phyloP scores from a whole-genome alignment of 1,139 yeast genomes.

The Arxiozyma heterogenica region DNA sequence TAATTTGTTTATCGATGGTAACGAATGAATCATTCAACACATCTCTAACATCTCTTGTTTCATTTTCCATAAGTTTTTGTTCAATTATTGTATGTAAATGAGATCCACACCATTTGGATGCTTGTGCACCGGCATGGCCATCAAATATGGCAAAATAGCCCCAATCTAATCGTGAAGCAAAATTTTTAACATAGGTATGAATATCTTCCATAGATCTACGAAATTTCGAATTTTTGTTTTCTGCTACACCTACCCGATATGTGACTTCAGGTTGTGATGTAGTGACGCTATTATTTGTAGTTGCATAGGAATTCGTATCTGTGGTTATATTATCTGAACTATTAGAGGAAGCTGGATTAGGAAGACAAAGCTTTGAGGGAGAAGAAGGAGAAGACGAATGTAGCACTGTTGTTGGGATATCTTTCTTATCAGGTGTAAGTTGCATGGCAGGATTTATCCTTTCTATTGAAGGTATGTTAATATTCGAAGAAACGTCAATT shows the following conservation, averaged over 20 bases:
- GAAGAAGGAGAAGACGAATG: neutral
- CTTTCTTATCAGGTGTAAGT: neutral
- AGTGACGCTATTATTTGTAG: neutral
- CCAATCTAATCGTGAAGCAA: conserved; percentile 81
- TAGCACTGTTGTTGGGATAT: neutral
- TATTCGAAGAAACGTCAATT: neutral
- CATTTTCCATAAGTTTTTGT: conserved; percentile 29
- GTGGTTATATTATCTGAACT: neutral
- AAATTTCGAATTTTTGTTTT: conserved; percentile 71
- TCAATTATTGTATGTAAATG: conserved; percentile 50
- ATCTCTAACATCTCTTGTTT: conserved; percentile 45
- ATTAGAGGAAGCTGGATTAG: neutral
- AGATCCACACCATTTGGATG: conserved; percentile 94
- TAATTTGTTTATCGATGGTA: conserved; percentile 65
- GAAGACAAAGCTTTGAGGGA: neutral
- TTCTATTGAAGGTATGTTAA: neutral
- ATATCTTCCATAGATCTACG: conserved; percentile 95
- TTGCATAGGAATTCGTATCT: neutral
- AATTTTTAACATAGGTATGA: conserved; percentile 86
- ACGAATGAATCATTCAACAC: conserved; percentile 53
- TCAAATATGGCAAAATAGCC: conserved; percentile 95
- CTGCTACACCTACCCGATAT: conserved; percentile 80
- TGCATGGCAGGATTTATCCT: neutral
- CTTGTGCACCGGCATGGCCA: conserved; percentile 94
- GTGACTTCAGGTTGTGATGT: conserved; percentile 37